Evolutionary conservation across 108 stramenopile species (phyloP), one percentile per base, ranked within the genome.

Genomic region (Nannochloropsis gaditana): DNA sequence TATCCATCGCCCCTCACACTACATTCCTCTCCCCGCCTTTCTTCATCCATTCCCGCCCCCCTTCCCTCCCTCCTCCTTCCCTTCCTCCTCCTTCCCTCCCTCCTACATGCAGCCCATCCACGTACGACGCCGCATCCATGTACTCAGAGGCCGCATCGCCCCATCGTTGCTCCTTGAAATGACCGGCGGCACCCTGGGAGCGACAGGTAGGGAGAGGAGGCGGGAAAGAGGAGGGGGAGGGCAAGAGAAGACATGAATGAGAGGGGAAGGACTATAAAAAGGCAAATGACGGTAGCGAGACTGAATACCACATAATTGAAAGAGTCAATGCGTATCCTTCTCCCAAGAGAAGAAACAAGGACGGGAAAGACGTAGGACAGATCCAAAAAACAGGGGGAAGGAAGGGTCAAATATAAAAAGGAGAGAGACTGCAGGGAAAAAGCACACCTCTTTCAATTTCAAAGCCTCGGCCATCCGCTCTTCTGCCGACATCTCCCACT

Each of bases 391-490:
- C 10, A 50, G 47, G 47, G 47, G 47, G 47, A 50, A 15, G 47
- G 47, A 50, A 50, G 0, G 47, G 47, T 50, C 11, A 31, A 1
- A 31, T 31, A 31, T 31, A 3, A 15, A 11, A 4, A n/a, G 44
- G 5, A 43, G 2, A 21, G 31, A 5, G 15, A 21, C 11, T 44
- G 83, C 9, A 45, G 10, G 31, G 4, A 45, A 83, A 79, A 44
- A 43, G 42, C 94, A 95, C 84, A 92, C 90, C 42, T 92, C 92
- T 84, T 98, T 98, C 47, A 95, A 82, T 43, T 92, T 92, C 21
- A 88, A 83, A n/a, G 96, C 96, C 59, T 92, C 88, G 45, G 88
- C 91, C 82, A 96, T 85, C 43, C 93, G 91, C 87, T 98, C 96
- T 80, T 93, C 93, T 45, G 89, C 85, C 43, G 90, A 89, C 93